Evolutionary conservation across 2,329 filamentous ascomycete species (phyloP), one percentile per base, ranked within the genome.

Genomic region (Orbilia ellipsospora): DNA sequence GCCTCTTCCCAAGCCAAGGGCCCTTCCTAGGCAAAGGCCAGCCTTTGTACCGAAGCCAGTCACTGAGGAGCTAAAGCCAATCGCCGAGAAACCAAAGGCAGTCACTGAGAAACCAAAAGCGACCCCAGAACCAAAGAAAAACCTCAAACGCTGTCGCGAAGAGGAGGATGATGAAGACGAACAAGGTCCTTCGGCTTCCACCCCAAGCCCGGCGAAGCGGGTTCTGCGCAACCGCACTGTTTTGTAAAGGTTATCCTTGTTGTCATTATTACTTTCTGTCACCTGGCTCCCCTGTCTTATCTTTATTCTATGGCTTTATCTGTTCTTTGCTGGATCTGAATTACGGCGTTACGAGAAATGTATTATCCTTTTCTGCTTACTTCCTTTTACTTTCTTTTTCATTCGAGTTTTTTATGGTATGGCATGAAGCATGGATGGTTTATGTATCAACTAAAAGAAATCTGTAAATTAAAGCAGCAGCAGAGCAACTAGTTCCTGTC

Each of bases 301-400:
- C 20, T 50, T 56, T 45, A 15, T 8, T 13, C 23, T 12, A 13
- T 36, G 2, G 2, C 26, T 6, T 40, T 36, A 15, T 50, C n/a
- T 48, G 1, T 18, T 62, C 31, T 48, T 60, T 48, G 18, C 45
- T 60, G 4, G 45, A 15, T 48, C 56, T 15, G 23, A 23, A 44
- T 12, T n/a, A 44, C 40, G 20, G 6, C 36, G 26, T 28, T n/a
- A 61, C 44, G 44, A 61, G 57, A 45, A 36, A n/a, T 48, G 18
- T 67, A 42, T 65, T 28, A n/a, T 28, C 28, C 23, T 55, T 55
- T 52, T 66, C 50, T 42, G 26, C 31, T 44, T 55, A 31, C 42
- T 66, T 59, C 40, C 50, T 51, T 8, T 54, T 12, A 5, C 42
- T 8, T 36, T 36, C 31, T 36, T 36, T 36, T 36, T 36, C 31